Evolutionary conservation across 83 land plant species (phyloP).

Genomic region (Isoetes engelmannii): DNA sequence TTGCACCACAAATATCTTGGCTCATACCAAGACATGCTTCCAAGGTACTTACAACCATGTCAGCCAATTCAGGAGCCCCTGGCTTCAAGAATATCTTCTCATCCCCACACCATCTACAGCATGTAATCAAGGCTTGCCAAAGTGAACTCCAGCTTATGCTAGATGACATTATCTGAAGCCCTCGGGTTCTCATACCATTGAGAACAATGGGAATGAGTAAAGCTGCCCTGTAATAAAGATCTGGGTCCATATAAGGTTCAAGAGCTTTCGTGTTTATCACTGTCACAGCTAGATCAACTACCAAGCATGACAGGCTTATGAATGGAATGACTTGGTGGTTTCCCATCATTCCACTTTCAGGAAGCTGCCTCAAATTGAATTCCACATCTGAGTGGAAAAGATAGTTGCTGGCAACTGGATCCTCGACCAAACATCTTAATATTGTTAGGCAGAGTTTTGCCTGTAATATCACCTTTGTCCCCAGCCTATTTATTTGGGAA

Average conservation of each 20-base stretch:
- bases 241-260: slow-evolving; percentile 21
- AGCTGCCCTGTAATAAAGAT: slow-evolving; percentile 27
- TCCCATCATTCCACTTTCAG: slow-evolving; percentile 20
- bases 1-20: slow-evolving; percentile 30
- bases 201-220: slow-evolving; percentile 23
- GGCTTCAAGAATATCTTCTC: slow-evolving; percentile 24
- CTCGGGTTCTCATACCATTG: slow-evolving; percentile 20
- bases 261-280: slow-evolving; percentile 11
- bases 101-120: slow-evolving; percentile 23
- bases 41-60: slow-evolving; percentile 22
- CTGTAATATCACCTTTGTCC: slow-evolving; percentile 18
- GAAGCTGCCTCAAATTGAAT: slow-evolving; percentile 8
- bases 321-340: slow-evolving; percentile 21
- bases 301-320: slow-evolving; percentile 28
- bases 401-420: slow-evolving; percentile 19
- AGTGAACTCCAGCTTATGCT: slow-evolving; percentile 21
- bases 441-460: slow-evolving; percentile 27
- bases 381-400: slow-evolving; percentile 24
- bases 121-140: slow-evolving; percentile 23
- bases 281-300: slow-evolving; percentile 18
- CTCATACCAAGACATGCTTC: slow-evolving; percentile 29
- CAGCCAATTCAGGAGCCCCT: slow-evolving; percentile 27
- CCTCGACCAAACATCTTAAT: slow-evolving; percentile 28
- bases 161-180: slow-evolving; percentile 21
- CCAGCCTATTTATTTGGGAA: slow-evolving; percentile 14